Evolutionary conservation across 768 basidiomycete species (phyloP).

Genomic region (Suillus sp.): DNA sequence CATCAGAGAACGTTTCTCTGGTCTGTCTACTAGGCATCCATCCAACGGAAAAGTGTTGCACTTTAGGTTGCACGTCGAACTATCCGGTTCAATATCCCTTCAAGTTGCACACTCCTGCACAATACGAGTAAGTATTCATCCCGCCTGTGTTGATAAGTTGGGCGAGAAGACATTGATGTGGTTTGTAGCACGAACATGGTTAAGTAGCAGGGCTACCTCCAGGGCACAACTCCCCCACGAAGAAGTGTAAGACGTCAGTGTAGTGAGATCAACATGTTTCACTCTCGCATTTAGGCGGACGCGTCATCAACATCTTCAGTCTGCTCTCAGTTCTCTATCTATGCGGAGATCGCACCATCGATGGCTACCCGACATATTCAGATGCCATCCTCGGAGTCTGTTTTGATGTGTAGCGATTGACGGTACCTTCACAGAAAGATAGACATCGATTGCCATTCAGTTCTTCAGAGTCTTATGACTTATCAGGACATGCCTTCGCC

Average conservation of each 20-base stretch:
- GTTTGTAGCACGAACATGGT: not conserved
- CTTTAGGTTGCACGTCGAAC: not conserved
- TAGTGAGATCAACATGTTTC: not conserved
- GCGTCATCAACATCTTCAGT: not conserved
- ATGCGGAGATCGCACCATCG: not conserved
- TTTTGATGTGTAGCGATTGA: not conserved
- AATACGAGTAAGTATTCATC: not conserved
- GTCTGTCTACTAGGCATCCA: not conserved
- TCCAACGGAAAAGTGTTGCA: not conserved
- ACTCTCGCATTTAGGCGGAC: not conserved
- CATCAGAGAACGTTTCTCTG: not conserved
- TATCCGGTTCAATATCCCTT: not conserved
- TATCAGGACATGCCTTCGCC: not conserved
- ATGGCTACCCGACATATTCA: not conserved
- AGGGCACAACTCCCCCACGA: not conserved
- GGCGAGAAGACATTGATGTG: not conserved
- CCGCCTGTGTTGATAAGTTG: not conserved
- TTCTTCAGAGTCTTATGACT: not conserved
- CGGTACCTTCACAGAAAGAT: not conserved
- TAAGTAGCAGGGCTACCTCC: not conserved
- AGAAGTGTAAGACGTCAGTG: too few species aligned
- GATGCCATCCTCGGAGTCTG: not conserved
- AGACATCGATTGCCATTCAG: not conserved
- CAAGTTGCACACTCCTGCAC: not conserved
- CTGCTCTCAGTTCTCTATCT: not conserved